Base-by-base conservation (phyloP, 805 yeast genomes). In the Limtongia smithiae region DNA sequence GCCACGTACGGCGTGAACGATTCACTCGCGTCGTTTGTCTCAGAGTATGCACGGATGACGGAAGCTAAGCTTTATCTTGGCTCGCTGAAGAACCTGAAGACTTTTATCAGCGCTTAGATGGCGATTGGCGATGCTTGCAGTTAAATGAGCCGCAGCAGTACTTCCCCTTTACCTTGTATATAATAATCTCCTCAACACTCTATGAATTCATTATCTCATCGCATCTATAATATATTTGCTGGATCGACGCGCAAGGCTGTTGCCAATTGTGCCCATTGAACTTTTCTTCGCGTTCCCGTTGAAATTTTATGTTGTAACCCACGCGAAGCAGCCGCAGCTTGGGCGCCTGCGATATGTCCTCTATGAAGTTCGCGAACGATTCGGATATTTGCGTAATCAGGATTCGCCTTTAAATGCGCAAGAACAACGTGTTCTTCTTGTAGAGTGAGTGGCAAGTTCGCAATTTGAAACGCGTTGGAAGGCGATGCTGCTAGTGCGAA, bases 341-440 rank as follows among this genome's bases (percentile, higher is more conserved):
- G 39, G 5, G 51, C 55, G 8, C 33, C n/a, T 3, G 14, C 33
- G 2, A 33, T 3, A 17, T 45, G 37, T 12, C 51, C 51, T 11
- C 55, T 48, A 35, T 50, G 55, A 6, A 47, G 38, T 22, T 37
- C 47, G 18, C 55, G 39, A 4, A 44, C 44, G 14, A 50, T 34
- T n/a, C 42, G 27, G 4, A 50, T 46, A n/a, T 46, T 47, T 4
- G 46, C 44, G 34, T 50, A 42, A 9, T 30, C 42, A 8, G 42
- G 12, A 8, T 46, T 27, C n/a, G 46, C 33, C 12, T 20, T 27
- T 30, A 44, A 50, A 25, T 52, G 48, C 9, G 32, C 41, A 6
- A 12, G 30, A 4, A 20, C 14, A n/a, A 27, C 9, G n/a, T n/a
- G 15, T 21, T 41, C 47, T 22, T 41, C 54, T 24, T 41, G 42